Base-by-base conservation (phyloP, 768 basidiomycete species). In the Leccinum variicolor region DNA sequence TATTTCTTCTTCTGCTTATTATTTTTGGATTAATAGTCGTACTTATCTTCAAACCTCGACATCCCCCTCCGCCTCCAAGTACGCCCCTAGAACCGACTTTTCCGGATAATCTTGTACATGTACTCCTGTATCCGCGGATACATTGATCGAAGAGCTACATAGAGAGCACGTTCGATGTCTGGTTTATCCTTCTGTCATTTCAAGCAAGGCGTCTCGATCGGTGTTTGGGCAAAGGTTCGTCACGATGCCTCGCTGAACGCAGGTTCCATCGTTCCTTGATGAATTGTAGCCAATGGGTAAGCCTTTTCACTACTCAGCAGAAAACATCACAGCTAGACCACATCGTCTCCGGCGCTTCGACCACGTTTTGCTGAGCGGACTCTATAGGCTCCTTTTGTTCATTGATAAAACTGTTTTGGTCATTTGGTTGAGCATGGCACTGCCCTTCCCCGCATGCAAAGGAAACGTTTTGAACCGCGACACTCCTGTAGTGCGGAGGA, bases 11-110 rank as follows among this genome's bases (percentile, higher is more conserved):
- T 41, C 61, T 98, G 49, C 81, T 99, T 36, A 82, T 96, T 69
- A 95, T 98, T 66, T 82, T 94, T 67, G 92, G 89, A 14, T 82
- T 94, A 56, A 81, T 96, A 66, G 66, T 98, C 61, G 84, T 94
- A 50, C 81, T 99, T 66, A 89, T 98, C 57, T 92, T 96, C 79
- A 98, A 97, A 77, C 94, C 95, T 46, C 86, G 85, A 70, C 77
- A 80, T 64, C 83, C 78, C 56, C 62, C 70, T 50, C 59, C 74
- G 55, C 54, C 77, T 52, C 61, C 75, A 47, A 62, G 71, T 41
- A 59, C 58, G 15, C 46, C 59, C 13, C 61, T 69, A 59, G 75
- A 70, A 51, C 46, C 74, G 10, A 53, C 60, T 56, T 50, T 62
- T 50, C 45, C 50, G 57, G 63, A 74, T 65, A 62, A 60, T 69